Evolutionary conservation across 768 basidiomycete genomes (phyloP), one percentile per base, ranked within the genome.

Genomic region (Mycena filopes): DNA sequence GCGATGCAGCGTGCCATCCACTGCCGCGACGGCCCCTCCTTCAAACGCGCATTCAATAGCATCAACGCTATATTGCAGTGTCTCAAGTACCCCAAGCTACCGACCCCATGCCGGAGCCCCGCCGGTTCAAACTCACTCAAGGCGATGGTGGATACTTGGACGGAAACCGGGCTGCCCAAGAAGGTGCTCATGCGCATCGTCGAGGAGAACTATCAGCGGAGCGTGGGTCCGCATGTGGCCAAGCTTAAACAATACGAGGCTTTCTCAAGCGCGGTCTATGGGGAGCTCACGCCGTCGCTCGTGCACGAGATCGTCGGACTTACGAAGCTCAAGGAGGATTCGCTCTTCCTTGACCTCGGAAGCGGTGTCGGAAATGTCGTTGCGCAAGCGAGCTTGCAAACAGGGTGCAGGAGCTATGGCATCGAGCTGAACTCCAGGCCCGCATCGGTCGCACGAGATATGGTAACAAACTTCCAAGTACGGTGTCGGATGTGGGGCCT

Each of bases 401-500:
- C 88, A 1, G 92, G 93, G 6, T 93, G 92, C 73, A 82, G 74
- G 51, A 87, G 91, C 62, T 93, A 89, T 72, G 95, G 95, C 3
- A 86, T 92, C 58, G 92, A 94, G 75, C 78, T 95, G 43, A 87
- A 94, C 83, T 82, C 84, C 8, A 86, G 86, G 36, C 94, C 96
- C 0, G 92, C 95, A 0, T 82, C 85, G 50, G 87, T 98, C 18
- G 97, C 94, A 23, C 74, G 83, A 33, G 82, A 85, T 50, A 92
- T 96, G 79, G 82, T 89, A 56, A 82, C 81, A 46, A 94, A 98
- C 75, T 88, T 94, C 66, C 79, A 81, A 71, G 83, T 86, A 29
- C 84, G 97, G 18, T 93, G 92, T 78, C 82, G 88, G 64, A 94
- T 98, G 92, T 99, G 96, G 96, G 95, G 95, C 0, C 78, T 99